Evolutionary conservation across 1,284 basidiomycete genomes (phyloP).

Genomic region (Testicularia cyperi): DNA sequence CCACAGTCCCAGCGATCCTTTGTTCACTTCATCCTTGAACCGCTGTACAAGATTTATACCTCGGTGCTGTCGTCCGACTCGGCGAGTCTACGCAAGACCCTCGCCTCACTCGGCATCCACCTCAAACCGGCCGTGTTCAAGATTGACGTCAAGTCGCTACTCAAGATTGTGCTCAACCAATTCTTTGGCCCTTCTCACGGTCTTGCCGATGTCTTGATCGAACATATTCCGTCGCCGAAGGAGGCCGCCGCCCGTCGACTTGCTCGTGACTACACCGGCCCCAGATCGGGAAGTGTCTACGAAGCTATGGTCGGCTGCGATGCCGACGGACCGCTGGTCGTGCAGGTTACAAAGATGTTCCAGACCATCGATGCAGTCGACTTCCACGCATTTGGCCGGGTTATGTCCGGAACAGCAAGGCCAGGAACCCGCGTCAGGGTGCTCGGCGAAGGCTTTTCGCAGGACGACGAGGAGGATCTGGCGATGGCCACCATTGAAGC

Average conservation of each 20-base stretch:
- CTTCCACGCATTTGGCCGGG: slow-evolving; percentile 92
- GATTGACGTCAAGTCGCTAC: slow-evolving; percentile 91
- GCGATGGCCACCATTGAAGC: slow-evolving; percentile 79
- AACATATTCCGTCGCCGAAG: slow-evolving; percentile 82
- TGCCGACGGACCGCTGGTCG: slow-evolving; percentile 81
- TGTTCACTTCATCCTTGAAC: slow-evolving; percentile 94
- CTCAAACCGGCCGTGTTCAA: slow-evolving; percentile 93
- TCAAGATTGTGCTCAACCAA: slow-evolving; percentile 89
- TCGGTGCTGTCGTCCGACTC: slow-evolving; percentile 88
- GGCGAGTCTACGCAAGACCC: slow-evolving; percentile 76
- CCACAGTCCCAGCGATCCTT: slow-evolving; percentile 83
- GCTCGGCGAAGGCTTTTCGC: slow-evolving; percentile 93
- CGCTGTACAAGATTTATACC: slow-evolving; percentile 95
- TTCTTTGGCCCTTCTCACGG: slow-evolving; percentile 88
- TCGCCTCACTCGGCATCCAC: slow-evolving; percentile 77
- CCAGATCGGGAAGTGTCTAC: slow-evolving; percentile 60
- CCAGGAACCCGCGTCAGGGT: slow-evolving; percentile 87
- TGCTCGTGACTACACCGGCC: slow-evolving; percentile 43
- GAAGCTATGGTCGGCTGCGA: slow-evolving; percentile 79
- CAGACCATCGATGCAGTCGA: slow-evolving; percentile 92
- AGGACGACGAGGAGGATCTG: slow-evolving; percentile 99
- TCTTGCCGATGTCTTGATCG: slow-evolving; percentile 85
- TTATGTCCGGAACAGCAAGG: slow-evolving; percentile 84
- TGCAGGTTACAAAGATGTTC: slow-evolving; percentile 90
- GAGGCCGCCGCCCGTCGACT: slow-evolving; percentile 75